Evolutionary conservation across 75 land plant genomes (phyloP).

Genomic region (Sequoia sempervirens): DNA sequence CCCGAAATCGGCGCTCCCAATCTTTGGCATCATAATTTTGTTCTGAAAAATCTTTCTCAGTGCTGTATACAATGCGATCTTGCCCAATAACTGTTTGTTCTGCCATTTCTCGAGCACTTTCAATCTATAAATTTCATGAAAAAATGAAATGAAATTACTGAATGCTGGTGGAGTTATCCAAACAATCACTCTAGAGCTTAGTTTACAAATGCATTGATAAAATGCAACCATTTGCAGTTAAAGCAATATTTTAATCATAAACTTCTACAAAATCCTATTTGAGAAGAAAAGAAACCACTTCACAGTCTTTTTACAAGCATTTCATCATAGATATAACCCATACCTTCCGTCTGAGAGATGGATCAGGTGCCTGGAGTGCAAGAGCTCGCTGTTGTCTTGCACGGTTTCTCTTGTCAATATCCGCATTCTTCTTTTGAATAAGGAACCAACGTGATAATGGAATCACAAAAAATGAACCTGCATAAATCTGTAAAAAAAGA

Average conservation of each 20-base stretch:
- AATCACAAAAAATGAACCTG: slow-evolving; percentile 87
- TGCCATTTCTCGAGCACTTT: slow-evolving; percentile 76
- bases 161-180: neutral
- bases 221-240: neutral
- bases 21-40: slow-evolving; percentile 79
- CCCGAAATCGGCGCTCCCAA: slow-evolving; percentile 69
- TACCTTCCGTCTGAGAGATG: slow-evolving; percentile 73
- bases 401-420: slow-evolving; percentile 69
- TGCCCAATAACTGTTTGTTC: slow-evolving; percentile 68
- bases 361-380: slow-evolving; percentile 60
- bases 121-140: slow-evolving; percentile 38
- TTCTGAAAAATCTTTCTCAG: slow-evolving; percentile 58
- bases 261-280: neutral
- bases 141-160: neutral
- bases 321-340: neutral
- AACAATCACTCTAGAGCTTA: neutral
- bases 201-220: neutral
- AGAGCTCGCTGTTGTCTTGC: slow-evolving; percentile 51
- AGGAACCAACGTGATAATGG: slow-evolving; percentile 79
- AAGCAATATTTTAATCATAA: neutral
- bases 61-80: slow-evolving; percentile 77
- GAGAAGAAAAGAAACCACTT: neutral
- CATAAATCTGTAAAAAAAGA: slow-evolving; percentile 58
- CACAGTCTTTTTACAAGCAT: neutral
- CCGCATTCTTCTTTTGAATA: slow-evolving; percentile 52